phyloP scores from a whole-genome alignment of 495 filamentous ascomycete genomes.

The Hyaloscypha bicolor region DNA sequence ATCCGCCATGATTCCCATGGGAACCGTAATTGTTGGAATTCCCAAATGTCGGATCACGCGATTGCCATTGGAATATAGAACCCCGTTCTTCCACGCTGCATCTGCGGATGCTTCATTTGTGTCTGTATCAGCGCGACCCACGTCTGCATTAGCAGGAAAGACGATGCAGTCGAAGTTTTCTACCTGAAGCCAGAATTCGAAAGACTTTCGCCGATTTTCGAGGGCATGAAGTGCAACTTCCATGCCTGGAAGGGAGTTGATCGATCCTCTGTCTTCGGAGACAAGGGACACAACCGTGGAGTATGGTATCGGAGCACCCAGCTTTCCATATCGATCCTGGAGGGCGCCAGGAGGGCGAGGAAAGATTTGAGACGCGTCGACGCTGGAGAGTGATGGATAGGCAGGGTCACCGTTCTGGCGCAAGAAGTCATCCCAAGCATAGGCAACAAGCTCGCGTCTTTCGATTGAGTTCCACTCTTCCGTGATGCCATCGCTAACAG shows the following conservation, averaged over 20 bases:
- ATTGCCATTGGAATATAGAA: slow-evolving; percentile 40
- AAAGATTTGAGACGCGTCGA: slow-evolving; percentile 30
- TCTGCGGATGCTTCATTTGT: slow-evolving; percentile 29
- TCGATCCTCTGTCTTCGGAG: no score
- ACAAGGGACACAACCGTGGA: no score
- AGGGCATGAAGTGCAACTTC: slow-evolving; percentile 32
- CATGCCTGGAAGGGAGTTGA: slow-evolving; percentile 24
- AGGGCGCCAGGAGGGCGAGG: slow-evolving; percentile 26
- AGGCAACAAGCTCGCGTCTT: slow-evolving; percentile 35
- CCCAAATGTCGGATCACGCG: slow-evolving; percentile 38
- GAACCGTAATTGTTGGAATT: slow-evolving; percentile 36
- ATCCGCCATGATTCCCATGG: slow-evolving; percentile 34
- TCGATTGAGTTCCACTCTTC: slow-evolving; percentile 34
- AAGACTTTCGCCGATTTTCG: slow-evolving; percentile 35
- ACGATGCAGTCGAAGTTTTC: slow-evolving; percentile 31
- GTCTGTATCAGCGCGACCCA: slow-evolving; percentile 36
- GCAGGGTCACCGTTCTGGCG: slow-evolving; percentile 28
- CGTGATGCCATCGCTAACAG: not conserved
- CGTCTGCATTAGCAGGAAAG: slow-evolving; percentile 38
- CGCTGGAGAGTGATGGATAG: slow-evolving; percentile 21
- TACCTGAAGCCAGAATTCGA: slow-evolving; percentile 38
- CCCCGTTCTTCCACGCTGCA: slow-evolving; percentile 35
- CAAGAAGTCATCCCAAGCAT: slow-evolving; percentile 41
- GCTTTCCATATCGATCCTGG: slow-evolving; percentile 21
- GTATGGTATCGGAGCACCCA: not conserved